A percentile compares a stretch with the other conserved stretches of the same genome.
Evolutionary conservation across 805 yeast genomes (phyloP).

Genomic region (Candida namnaoensis): DNA sequence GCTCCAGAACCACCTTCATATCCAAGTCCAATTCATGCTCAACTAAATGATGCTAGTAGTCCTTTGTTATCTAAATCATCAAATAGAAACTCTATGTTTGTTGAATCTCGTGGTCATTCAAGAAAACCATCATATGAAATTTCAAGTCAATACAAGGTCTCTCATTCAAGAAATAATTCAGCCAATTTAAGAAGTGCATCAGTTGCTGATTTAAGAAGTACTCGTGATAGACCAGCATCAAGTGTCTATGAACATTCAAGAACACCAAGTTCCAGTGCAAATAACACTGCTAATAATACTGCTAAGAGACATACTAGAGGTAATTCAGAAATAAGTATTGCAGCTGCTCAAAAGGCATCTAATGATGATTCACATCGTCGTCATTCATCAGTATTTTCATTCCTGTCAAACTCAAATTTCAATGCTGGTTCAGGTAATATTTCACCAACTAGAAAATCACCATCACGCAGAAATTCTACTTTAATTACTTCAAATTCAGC

Average conservation of each 20-base stretch:
- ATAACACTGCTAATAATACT: too few relatives aligned
- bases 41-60: slow-evolving; percentile 1
- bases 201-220: slow-evolving; percentile 23
- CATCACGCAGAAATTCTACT: neutral
- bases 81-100: slow-evolving; percentile 1
- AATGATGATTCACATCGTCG: slow-evolving; percentile 37
- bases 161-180: slow-evolving; percentile 11
- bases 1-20: slow-evolving; percentile 63
- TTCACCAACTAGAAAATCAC: slow-evolving; percentile 7
- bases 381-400: slow-evolving; percentile 52
- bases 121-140: slow-evolving; percentile 19
- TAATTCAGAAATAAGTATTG: slow-evolving; percentile 30
- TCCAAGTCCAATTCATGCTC: slow-evolving; percentile 30
- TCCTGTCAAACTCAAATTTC: slow-evolving; percentile 19
- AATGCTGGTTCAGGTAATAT: slow-evolving; percentile 4
- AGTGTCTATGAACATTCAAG: slow-evolving; percentile 36
- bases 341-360: slow-evolving; percentile 3
- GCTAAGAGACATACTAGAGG: slow-evolving; percentile 30
- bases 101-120: slow-evolving; percentile 8
- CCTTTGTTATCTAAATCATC: neutral
- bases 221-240: slow-evolving; percentile 32
- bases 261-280: slow-evolving; percentile 21
- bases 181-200: slow-evolving; percentile 13
- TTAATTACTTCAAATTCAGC: neutral
- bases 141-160: slow-evolving; percentile 4